Conservation (phyloP, 208 protist genomes). For the Trypanosoma scelopori region DNA sequence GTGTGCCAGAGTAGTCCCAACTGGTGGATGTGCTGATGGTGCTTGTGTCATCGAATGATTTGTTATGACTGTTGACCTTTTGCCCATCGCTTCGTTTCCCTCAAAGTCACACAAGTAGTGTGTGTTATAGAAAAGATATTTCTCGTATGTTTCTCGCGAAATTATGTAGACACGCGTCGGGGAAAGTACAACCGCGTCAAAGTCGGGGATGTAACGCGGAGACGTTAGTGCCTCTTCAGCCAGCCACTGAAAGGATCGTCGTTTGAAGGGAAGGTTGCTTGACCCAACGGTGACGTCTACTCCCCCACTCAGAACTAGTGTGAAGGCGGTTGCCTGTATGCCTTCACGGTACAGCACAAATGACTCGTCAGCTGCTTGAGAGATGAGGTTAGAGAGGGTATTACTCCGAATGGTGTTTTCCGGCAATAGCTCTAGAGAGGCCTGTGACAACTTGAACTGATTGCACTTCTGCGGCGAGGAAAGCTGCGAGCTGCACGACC, state of each 20-base stretch:
- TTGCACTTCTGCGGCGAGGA: neutral
- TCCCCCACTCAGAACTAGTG: constrained; percentile 68
- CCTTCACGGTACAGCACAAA: constrained; percentile 76
- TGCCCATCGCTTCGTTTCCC: neutral
- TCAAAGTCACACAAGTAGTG: constrained; percentile 29
- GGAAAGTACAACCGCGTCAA: constrained; percentile 67
- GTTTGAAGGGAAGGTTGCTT: constrained; percentile 50
- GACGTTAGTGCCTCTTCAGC: constrained; percentile 73
- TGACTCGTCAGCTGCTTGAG: constrained; percentile 35
- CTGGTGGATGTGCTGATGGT: neutral
- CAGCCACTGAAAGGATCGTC: constrained; percentile 67
- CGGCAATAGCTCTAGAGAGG: neutral
- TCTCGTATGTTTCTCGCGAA: constrained; percentile 44
- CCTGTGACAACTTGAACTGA: neutral
- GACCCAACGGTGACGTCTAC: constrained; percentile 69
- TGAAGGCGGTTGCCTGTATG: constrained; percentile 49
- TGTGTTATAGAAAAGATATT: constrained; percentile 50
- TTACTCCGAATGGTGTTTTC: constrained; percentile 9
- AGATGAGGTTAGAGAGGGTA: constrained; percentile 44
- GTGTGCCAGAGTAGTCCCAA: neutral
- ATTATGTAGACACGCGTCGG: constrained; percentile 75
- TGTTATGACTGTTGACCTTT: neutral
- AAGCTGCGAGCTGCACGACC: neutral
- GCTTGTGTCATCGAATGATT: neutral
- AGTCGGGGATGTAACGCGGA: constrained; percentile 69